A percentile compares a stretch with the other conserved stretches of the same genome.
Evolutionary conservation across 306 rosid genomes (phyloP).

Genomic region (Vigna reflexopilosa): DNA sequence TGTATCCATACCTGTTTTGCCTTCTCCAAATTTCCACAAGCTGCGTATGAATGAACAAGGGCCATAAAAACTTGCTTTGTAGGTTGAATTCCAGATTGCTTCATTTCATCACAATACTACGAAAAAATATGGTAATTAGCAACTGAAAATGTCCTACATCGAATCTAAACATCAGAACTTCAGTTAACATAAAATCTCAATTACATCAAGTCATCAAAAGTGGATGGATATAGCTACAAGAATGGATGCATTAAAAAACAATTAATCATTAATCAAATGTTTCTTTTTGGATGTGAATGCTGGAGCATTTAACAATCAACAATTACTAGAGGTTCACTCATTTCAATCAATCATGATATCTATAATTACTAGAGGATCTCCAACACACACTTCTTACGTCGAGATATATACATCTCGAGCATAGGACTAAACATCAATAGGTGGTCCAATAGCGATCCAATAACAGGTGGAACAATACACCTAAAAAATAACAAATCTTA

Average conservation of each 20-base stretch:
- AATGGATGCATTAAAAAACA: constrained; percentile 18
- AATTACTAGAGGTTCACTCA: not conserved
- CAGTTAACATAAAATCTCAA: constrained; percentile 19
- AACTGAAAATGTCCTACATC: constrained; percentile 31
- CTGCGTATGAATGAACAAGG: constrained; percentile 76
- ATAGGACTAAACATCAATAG: no score
- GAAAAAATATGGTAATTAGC: constrained; percentile 49
- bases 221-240: constrained; percentile 22
- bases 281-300: constrained; percentile 20
- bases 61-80: constrained; percentile 73
- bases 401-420: no score
- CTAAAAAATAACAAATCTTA: no score
- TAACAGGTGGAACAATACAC: no score
- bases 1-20: constrained; percentile 78
- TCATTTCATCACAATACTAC: constrained; percentile 77
- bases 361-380: not conserved
- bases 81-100: constrained; percentile 40
- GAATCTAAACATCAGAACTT: constrained; percentile 30
- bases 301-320: not conserved
- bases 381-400: no score
- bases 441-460: no score
- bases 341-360: not conserved
- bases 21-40: constrained; percentile 78
- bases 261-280: constrained; percentile 8
- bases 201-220: constrained; percentile 21